Percentiles rank a stretch among this genome's conserved stretches.
Conservation (phyloP, 2,329 filamentous ascomycete genomes). For the Penicillium brevicompactum region DNA sequence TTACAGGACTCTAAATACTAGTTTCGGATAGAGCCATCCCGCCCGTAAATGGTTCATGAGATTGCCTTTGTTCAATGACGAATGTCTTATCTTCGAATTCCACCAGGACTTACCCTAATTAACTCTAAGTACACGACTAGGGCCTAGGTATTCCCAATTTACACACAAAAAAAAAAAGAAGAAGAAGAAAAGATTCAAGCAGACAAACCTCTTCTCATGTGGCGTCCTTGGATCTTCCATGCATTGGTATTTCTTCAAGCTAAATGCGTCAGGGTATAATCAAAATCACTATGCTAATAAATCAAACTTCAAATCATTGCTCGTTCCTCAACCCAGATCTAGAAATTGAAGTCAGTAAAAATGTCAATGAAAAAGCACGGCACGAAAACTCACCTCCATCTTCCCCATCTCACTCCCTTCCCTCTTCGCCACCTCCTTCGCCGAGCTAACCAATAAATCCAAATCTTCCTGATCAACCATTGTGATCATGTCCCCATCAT, state of each 20-base stretch:
- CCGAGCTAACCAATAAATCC: conserved; percentile 77
- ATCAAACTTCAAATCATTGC: conserved; percentile 26
- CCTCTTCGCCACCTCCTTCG: conserved; percentile 68
- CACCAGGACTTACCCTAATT: too few species aligned
- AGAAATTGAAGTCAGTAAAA: conserved; percentile 5
- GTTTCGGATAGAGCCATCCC: not conserved
- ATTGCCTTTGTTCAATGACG: not conserved
- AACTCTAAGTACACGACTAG: too few species aligned
- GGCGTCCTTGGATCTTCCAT: not conserved
- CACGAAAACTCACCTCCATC: conserved; percentile 74
- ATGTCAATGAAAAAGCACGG: not conserved
- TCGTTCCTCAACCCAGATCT: conserved; percentile 49
- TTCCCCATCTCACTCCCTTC: conserved; percentile 83
- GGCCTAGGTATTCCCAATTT: too few species aligned
- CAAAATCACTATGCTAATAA: conserved; percentile 11
- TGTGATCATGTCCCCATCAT: conserved; percentile 91
- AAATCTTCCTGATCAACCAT: conserved; percentile 96
- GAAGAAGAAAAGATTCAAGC: not conserved
- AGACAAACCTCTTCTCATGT: not conserved
- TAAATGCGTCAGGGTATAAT: conserved; percentile 21
- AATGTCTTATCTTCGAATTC: too few species aligned
- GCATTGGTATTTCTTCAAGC: conserved; percentile 3
- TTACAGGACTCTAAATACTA: not conserved
- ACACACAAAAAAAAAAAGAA: not conserved
- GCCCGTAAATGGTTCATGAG: not conserved